Conservation (phyloP, 495 filamentous ascomycete species). For the Daldinia concentrica region DNA sequence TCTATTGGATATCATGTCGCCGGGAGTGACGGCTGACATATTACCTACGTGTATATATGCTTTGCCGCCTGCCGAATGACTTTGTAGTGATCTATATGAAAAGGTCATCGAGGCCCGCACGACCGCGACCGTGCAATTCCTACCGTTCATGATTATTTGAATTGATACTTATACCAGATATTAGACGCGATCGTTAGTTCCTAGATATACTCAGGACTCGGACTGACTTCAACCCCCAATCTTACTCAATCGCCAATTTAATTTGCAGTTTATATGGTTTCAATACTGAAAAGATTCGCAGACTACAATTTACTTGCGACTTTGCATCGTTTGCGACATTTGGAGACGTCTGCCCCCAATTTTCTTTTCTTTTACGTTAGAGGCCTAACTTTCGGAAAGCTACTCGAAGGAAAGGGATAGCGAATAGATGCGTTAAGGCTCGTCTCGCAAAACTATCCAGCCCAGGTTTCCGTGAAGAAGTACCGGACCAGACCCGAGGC, state of each 20-base stretch:
- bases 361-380: neutral
- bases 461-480: conserved; percentile 7
- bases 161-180: neutral
- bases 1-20: conserved; percentile 32
- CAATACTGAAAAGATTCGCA: neutral
- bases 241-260: neutral
- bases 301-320: neutral
- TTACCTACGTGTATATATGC: conserved; percentile 28
- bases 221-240: neutral
- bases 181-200: neutral
- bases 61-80: conserved; percentile 24
- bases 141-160: neutral
- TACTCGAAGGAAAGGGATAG: neutral
- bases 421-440: conserved; percentile 1
- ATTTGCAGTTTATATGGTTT: neutral
- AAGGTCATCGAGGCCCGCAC: neutral
- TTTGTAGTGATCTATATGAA: neutral
- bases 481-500: conserved; percentile 13
- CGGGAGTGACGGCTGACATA: conserved; percentile 11
- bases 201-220: neutral
- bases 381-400: neutral
- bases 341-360: neutral
- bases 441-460: neutral
- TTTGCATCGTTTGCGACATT: neutral
- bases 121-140: neutral